Conservation (phyloP, 306 rosid genomes). For the Vigna radiata region DNA sequence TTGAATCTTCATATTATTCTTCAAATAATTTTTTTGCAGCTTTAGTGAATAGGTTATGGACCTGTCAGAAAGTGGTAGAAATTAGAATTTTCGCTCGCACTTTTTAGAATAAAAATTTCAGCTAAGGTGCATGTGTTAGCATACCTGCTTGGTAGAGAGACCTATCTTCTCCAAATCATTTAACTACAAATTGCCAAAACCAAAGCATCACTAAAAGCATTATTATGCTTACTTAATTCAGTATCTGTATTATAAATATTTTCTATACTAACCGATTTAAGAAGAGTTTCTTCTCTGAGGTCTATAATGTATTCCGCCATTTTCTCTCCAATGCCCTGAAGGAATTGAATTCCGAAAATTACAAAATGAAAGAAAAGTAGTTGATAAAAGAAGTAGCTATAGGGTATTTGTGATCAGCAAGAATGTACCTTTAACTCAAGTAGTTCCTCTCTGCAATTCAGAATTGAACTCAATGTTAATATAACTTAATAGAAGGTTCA, state of each 20-base stretch:
- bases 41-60: conserved; percentile 66
- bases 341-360: conserved; percentile 5
- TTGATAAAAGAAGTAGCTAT: conserved; percentile 4
- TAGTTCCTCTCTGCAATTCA: conserved; percentile 75
- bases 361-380: conserved; percentile 12
- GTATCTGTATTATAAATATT: conserved; percentile 7
- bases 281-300: conserved; percentile 81
- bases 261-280: conserved; percentile 71
- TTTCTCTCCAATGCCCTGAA: conserved; percentile 87
- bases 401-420: conserved; percentile 4
- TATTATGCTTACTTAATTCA: conserved; percentile 15
- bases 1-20: conserved; percentile 53
- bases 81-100: not conserved
- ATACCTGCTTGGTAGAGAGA: conserved; percentile 93
- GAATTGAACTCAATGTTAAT: conserved; percentile 24
- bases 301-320: conserved; percentile 85
- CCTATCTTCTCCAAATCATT: conserved; percentile 90
- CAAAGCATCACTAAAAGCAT: conserved; percentile 31
- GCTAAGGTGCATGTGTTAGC: not conserved
- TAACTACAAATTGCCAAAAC: conserved; percentile 61
- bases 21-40: conserved; percentile 73
- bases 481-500: conserved; percentile 19
- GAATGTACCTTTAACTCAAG: conserved; percentile 73
- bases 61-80: conserved; percentile 49
- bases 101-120: conserved; percentile 7